Percentiles rank a stretch among this genome's conserved stretches.
Conservation (phyloP, 768 basidiomycete genomes). For the Auriscalpium vulgare region DNA sequence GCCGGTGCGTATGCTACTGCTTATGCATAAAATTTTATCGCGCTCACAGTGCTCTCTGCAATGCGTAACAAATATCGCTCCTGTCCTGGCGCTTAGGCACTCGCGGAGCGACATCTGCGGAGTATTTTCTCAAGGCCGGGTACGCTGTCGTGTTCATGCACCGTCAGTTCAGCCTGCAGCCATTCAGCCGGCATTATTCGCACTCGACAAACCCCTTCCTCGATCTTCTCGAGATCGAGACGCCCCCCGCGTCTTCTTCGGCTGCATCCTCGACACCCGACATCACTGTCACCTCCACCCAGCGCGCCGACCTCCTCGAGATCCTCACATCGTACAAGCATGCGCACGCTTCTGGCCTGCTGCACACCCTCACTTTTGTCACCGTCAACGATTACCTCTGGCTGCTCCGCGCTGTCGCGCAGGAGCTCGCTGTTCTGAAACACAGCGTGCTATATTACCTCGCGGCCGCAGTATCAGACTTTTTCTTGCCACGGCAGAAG, state of each 20-base stretch:
- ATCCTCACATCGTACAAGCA: slow-evolving; percentile 76
- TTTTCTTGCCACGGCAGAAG: slow-evolving; percentile 87
- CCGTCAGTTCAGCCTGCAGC: slow-evolving; percentile 93
- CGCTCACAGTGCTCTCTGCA: neutral
- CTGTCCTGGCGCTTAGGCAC: slow-evolving; percentile 49
- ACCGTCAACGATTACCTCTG: slow-evolving; percentile 96
- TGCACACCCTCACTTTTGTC: slow-evolving; percentile 85
- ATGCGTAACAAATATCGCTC: neutral
- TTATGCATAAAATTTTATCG: too few species aligned
- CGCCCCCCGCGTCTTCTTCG: slow-evolving; percentile 6
- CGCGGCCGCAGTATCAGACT: slow-evolving; percentile 96
- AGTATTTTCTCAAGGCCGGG: slow-evolving; percentile 89
- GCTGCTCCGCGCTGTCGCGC: slow-evolving; percentile 75
- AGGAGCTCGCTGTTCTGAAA: slow-evolving; percentile 65
- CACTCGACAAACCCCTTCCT: slow-evolving; percentile 98
- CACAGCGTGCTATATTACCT: slow-evolving; percentile 87
- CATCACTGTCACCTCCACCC: slow-evolving; percentile 61
- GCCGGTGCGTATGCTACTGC: slow-evolving; percentile 51
- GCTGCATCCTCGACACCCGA: slow-evolving; percentile 22
- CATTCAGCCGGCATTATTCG: slow-evolving; percentile 96
- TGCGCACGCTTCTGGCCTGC: slow-evolving; percentile 62
- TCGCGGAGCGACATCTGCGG: slow-evolving; percentile 93
- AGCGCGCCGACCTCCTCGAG: slow-evolving; percentile 57
- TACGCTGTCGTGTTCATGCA: slow-evolving; percentile 99
- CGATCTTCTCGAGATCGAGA: slow-evolving; percentile 77